Percentiles rank a stretch among this genome's conserved stretches.
These are phyloP conservation scores for Viola odorata DNA, from an alignment of 345 rosid species.

Conservation along the genomic window DNA sequence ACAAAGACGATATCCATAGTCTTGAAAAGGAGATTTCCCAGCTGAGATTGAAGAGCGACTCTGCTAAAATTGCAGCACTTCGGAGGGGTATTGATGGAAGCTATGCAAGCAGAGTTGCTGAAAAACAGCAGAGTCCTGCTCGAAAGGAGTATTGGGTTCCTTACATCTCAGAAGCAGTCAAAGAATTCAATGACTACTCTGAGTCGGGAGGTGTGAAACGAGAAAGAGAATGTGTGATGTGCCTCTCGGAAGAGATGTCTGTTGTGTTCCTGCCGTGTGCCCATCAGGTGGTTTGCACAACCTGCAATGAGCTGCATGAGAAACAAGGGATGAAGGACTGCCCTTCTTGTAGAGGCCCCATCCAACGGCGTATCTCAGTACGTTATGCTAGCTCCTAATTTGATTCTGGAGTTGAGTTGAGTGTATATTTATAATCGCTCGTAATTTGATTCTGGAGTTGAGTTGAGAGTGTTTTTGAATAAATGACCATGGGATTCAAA, in stretches of 20 bases:
- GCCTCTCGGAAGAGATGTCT: slow-evolving; percentile 59
- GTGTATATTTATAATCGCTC: slow-evolving; percentile 33
- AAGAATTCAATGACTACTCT: slow-evolving; percentile 27
- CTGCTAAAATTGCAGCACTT: slow-evolving; percentile 63
- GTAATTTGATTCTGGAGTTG: slow-evolving; percentile 20
- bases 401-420: slow-evolving; percentile 20
- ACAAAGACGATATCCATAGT: slow-evolving; percentile 48
- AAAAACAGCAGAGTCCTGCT: slow-evolving; percentile 12
- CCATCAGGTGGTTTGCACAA: slow-evolving; percentile 50
- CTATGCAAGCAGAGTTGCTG: slow-evolving; percentile 35
- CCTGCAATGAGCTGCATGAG: slow-evolving; percentile 54
- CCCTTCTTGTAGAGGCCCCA: slow-evolving; percentile 53
- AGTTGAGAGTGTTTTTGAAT: slow-evolving; percentile 19
- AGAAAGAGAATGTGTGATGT: slow-evolving; percentile 92
- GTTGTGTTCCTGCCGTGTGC: slow-evolving; percentile 58
- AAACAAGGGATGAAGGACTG: slow-evolving; percentile 69
- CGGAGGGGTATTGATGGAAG: slow-evolving; percentile 52
- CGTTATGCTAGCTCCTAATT: slow-evolving; percentile 38
- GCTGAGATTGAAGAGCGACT: slow-evolving; percentile 55
- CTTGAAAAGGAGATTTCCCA: slow-evolving; percentile 62
- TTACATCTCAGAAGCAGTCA: slow-evolving; percentile 24
- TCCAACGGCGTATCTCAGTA: slow-evolving; percentile 40
- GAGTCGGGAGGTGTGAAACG: slow-evolving; percentile 46
- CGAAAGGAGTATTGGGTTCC: slow-evolving; percentile 29
- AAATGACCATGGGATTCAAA: slow-evolving; percentile 30